A percentile compares a stretch with the other conserved stretches of the same genome.
Evolutionary conservation across 2,329 filamentous ascomycete genomes (phyloP).

Genomic region (Xylaria sp.): DNA sequence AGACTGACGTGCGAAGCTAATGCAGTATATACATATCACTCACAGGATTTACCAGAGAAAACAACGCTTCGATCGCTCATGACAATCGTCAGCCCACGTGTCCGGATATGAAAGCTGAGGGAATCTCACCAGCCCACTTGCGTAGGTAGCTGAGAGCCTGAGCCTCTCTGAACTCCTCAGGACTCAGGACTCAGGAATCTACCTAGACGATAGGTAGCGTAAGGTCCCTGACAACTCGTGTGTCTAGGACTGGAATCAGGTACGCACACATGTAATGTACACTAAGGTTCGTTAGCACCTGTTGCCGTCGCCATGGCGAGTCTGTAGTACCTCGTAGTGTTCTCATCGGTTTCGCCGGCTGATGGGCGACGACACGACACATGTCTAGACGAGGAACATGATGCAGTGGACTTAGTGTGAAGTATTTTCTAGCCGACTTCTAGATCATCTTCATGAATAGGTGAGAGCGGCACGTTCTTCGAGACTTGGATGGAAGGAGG

Average conservation of each 20-base stretch:
- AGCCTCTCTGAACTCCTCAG: neutral
- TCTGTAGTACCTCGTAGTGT: neutral
- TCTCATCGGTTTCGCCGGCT: neutral
- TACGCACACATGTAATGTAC: neutral
- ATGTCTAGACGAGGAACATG: neutral
- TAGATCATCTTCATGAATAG: neutral
- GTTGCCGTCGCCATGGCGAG: neutral
- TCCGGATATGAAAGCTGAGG: neutral
- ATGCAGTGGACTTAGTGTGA: neutral
- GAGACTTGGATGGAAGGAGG: neutral
- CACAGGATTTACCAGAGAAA: neutral
- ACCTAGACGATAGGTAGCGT: neutral
- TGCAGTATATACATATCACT: neutral
- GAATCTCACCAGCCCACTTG: neutral
- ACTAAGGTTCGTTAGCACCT: neutral
- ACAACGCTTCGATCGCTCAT: neutral
- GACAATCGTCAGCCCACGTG: neutral
- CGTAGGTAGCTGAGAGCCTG: neutral
- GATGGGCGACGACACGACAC: neutral
- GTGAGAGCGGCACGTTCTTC: neutral
- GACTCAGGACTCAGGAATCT: neutral
- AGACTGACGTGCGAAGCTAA: neutral
- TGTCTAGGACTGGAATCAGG: neutral
- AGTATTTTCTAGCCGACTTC: neutral
- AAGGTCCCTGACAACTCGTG: neutral